Evolutionary conservation across 73 alveolate genomes (phyloP).

Genomic region (Paramecium bursaria): DNA sequence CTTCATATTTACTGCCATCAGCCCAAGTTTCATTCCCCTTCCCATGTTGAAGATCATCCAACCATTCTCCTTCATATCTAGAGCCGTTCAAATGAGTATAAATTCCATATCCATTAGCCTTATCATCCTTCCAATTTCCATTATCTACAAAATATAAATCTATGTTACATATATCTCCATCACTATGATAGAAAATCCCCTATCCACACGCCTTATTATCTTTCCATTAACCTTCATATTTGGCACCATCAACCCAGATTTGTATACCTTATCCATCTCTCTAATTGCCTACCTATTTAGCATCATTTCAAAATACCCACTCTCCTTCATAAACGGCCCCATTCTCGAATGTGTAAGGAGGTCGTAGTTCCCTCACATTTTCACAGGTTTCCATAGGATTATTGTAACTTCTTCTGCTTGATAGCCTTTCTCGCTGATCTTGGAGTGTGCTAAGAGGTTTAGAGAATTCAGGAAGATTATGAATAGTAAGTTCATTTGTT

Average conservation of each 20-base stretch:
- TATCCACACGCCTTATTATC: constrained; percentile 62
- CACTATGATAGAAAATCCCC: constrained; percentile 60
- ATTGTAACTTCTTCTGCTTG: too few relatives aligned
- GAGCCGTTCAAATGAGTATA: constrained; percentile 64
- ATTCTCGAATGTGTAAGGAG: constrained; percentile 74
- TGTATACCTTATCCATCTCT: constrained; percentile 79
- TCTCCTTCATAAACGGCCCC: constrained; percentile 87
- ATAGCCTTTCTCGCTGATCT: too few relatives aligned
- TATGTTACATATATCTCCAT: constrained; percentile 63
- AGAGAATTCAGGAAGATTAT: too few relatives aligned
- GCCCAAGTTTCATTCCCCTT: constrained; percentile 75
- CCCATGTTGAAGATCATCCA: constrained; percentile 58
- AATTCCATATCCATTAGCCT: constrained; percentile 65
- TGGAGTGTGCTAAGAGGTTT: too few relatives aligned
- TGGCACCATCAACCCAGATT: constrained; percentile 69
- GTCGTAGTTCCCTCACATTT: constrained; percentile 74
- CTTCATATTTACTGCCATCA: constrained; percentile 75
- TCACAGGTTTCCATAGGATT: too few relatives aligned
- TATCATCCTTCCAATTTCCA: constrained; percentile 68
- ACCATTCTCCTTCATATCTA: constrained; percentile 66
- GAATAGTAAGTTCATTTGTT: too few relatives aligned
- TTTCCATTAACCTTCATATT: constrained; percentile 65
- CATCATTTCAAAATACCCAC: constrained; percentile 69
- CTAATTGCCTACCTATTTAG: constrained; percentile 73
- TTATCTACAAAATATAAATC: constrained; percentile 49